Base-by-base conservation (phyloP, 805 yeast species). In the Ogataea methanolica region DNA sequence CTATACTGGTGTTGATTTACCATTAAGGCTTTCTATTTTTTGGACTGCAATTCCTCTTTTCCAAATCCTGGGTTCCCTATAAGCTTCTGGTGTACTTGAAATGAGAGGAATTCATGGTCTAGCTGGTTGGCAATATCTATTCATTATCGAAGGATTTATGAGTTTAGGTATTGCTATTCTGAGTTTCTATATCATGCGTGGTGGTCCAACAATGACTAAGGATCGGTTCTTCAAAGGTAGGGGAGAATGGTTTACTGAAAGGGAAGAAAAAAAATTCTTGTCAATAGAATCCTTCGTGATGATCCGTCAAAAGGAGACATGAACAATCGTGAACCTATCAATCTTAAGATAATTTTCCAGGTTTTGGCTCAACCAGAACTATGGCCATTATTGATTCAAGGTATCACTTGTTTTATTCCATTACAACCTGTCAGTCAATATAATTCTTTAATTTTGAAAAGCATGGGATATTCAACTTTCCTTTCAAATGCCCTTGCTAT, bases 231-330 rank as follows among this genome's bases (percentile, higher is more conserved):
- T 75, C 35, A 73, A 69, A 21, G 26, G 39, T 21, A 33, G 51
- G 15, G 71, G 75, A 22, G 83, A 83, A 35, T 70, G 75, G 75
- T 67, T 68, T 49, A 69, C 75, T 16, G 76, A 74, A 1, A 59
- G 75, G 31, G 82, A 80, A 51, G 76, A 74, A 58, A 72, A 58
- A 72, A 73, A 48, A 76, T 79, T 44, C 65, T 78, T 26, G 82
- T 78, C 46, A 78, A 78, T 57, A 65, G 79, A 49, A 19, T 19
- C 70, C 59, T 80, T 43, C 63, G 83, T 52, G 83, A 80, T 55
- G 85, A 80, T 54, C 85, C 84, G n/a, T 53, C 70, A n/a, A 72
- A 72, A 52, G 82, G 83, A 17, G 82, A 76, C 48, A 77, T 78
- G 83, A 69, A 78, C 21, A 78, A 79, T 54, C 66, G 80, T 51